phyloP scores from a whole-genome alignment of 106 monocot genomes.

The Acorus gramineus region DNA sequence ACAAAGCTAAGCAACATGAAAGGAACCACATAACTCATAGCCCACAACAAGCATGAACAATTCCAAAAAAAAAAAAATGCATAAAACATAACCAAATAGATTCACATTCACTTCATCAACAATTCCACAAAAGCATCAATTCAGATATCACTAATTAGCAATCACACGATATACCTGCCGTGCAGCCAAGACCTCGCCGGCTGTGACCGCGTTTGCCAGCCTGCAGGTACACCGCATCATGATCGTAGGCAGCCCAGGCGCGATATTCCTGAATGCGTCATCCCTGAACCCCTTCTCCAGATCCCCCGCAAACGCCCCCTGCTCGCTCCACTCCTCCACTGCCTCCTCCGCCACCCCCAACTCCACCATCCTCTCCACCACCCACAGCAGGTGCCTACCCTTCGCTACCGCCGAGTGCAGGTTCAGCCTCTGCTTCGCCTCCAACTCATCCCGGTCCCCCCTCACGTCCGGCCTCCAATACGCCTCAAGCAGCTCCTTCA shows the following conservation, averaged over 20 bases:
- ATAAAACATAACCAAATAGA: no score
- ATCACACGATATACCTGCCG: constrained; percentile 36
- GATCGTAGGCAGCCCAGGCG: constrained; percentile 61
- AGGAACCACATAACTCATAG: no score
- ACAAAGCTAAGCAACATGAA: no score
- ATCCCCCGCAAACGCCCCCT: constrained; percentile 47
- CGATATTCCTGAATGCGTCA: constrained; percentile 75
- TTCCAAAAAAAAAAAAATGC: no score
- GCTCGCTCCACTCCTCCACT: constrained; percentile 74
- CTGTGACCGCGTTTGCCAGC: constrained; percentile 54
- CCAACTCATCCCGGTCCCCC: constrained; percentile 74
- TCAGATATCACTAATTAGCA: no score
- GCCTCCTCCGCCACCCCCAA: constrained; percentile 61
- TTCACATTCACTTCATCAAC: no score
- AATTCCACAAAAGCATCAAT: no score
- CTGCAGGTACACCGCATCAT: constrained; percentile 53
- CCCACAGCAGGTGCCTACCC: constrained; percentile 61
- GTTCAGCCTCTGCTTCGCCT: constrained; percentile 80
- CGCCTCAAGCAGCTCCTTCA: constrained; percentile 60
- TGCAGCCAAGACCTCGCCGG: constrained; percentile 54
- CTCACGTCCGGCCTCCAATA: constrained; percentile 85
- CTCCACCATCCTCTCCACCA: constrained; percentile 89
- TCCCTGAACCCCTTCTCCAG: constrained; percentile 76
- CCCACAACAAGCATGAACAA: no score
- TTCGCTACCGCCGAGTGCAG: constrained; percentile 61